These are phyloP conservation scores for Capillidium rhysosporum DNA, from an alignment of 371 early-diverging fungal species.

Conservation along the genomic window DNA sequence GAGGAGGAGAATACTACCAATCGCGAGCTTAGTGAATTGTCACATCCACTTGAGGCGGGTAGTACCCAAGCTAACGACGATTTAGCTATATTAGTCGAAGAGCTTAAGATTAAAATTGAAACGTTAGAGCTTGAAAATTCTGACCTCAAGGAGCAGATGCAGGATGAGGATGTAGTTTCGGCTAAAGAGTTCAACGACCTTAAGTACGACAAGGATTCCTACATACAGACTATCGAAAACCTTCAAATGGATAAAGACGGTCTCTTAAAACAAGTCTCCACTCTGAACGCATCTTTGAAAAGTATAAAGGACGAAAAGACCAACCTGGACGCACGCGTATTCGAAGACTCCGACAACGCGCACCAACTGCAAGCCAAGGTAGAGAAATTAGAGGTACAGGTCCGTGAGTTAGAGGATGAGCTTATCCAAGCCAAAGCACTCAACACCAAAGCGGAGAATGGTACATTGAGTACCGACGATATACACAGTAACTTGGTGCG, in stretches of 20 bases:
- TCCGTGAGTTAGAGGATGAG: background rate
- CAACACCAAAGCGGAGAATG: background rate
- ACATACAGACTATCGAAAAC: background rate
- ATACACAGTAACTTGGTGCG: background rate
- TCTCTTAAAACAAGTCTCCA: background rate
- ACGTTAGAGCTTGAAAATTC: no score
- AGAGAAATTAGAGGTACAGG: background rate
- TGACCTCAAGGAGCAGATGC: no score
- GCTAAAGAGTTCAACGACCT: background rate
- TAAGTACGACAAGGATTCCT: background rate
- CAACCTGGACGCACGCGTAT: background rate
- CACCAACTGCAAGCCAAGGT: background rate
- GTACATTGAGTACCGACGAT: background rate
- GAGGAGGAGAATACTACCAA: background rate
- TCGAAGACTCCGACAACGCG: background rate
- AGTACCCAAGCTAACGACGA: no score
- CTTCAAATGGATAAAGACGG: background rate
- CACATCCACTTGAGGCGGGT: background rate
- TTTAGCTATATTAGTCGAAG: no score
- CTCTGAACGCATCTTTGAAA: background rate
- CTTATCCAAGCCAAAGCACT: background rate
- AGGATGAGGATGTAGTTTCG: no score
- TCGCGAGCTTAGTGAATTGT: background rate
- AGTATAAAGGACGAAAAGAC: background rate
- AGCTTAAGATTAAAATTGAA: no score